phyloP scores from a whole-genome alignment of 805 yeast genomes.

The Yueomyces sinensis region DNA sequence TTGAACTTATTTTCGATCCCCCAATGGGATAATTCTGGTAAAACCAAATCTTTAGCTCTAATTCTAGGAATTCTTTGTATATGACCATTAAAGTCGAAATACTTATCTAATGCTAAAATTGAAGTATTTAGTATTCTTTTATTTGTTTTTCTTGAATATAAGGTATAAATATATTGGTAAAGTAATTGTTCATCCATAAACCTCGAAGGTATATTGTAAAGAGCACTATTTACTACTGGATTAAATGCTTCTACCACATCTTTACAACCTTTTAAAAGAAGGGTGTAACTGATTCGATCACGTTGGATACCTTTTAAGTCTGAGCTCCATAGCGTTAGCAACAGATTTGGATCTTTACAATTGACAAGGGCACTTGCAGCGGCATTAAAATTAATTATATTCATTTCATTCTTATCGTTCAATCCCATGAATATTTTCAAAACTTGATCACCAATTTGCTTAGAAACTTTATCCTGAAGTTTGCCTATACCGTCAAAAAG shows the following conservation, averaged over 20 bases:
- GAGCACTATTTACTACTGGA: too few species aligned
- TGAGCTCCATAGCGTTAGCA: constrained; percentile 28
- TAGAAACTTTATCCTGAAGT: constrained; percentile 19
- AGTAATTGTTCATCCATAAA: constrained; percentile 13
- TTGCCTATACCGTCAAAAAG: constrained; percentile 33
- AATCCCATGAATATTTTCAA: constrained; percentile 22
- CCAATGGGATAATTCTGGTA: constrained; percentile 11
- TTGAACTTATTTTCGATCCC: constrained; percentile 5
- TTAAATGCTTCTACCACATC: constrained; percentile 9
- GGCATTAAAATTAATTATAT: constrained; percentile 33
- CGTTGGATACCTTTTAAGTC: constrained; percentile 7
- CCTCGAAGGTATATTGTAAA: too few species aligned
- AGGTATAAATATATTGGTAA: constrained; percentile 13
- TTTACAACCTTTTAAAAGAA: constrained; percentile 13
- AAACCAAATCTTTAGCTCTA: neutral
- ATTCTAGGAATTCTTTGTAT: neutral
- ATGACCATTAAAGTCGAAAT: constrained; percentile 6
- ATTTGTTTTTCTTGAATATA: constrained; percentile 7
- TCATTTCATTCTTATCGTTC: constrained; percentile 20
- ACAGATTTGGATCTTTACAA: constrained; percentile 26
- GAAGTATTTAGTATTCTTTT: constrained; percentile 2
- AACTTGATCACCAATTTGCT: constrained; percentile 25
- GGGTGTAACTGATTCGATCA: constrained; percentile 15
- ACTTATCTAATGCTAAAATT: constrained; percentile 6
- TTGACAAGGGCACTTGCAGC: constrained; percentile 32